Percentiles rank a stretch among this genome's conserved stretches.
Evolutionary conservation across 1,284 basidiomycete species (phyloP).

Genomic region (Ganoderma lingzhi): DNA sequence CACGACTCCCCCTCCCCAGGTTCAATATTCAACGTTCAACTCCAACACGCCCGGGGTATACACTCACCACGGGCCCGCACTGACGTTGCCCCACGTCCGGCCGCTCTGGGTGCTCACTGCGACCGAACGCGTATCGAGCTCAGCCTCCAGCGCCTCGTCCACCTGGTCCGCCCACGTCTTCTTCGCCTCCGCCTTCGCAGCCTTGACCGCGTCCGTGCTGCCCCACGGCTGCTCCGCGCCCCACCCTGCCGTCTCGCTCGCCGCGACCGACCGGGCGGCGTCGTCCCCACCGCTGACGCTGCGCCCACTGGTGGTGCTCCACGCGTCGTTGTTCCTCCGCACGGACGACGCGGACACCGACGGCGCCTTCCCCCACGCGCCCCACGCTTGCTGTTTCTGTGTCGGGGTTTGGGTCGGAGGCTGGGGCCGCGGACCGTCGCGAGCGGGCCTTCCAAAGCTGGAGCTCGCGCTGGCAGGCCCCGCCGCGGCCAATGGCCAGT

Average conservation of each 20-base stretch:
- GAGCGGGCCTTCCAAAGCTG: background rate
- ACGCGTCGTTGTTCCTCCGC: conserved; percentile 28
- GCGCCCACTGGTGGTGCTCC: conserved; percentile 22
- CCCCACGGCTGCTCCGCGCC: conserved; percentile 22
- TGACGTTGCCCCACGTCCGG: conserved; percentile 30
- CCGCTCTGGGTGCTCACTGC: conserved; percentile 27
- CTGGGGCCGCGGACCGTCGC: background rate
- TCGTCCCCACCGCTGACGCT: conserved; percentile 7
- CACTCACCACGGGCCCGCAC: conserved; percentile 32
- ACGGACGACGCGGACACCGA: conserved; percentile 27
- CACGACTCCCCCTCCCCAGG: background rate
- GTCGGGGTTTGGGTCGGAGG: background rate
- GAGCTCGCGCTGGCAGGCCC: background rate
- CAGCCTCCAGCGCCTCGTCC: conserved; percentile 20
- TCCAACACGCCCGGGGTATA: background rate
- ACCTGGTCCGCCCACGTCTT: conserved; percentile 30
- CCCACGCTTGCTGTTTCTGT: background rate
- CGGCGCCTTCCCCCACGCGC: conserved; percentile 25
- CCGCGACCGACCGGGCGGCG: background rate
- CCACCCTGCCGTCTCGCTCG: conserved; percentile 12
- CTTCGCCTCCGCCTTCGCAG: background rate
- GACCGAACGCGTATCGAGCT: conserved; percentile 27
- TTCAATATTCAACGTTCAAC: background rate
- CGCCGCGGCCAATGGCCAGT: background rate
- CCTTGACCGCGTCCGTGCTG: conserved; percentile 18